phyloP scores from a whole-genome alignment of 2,329 filamentous ascomycete species.

The Xylariaceae sp. region DNA sequence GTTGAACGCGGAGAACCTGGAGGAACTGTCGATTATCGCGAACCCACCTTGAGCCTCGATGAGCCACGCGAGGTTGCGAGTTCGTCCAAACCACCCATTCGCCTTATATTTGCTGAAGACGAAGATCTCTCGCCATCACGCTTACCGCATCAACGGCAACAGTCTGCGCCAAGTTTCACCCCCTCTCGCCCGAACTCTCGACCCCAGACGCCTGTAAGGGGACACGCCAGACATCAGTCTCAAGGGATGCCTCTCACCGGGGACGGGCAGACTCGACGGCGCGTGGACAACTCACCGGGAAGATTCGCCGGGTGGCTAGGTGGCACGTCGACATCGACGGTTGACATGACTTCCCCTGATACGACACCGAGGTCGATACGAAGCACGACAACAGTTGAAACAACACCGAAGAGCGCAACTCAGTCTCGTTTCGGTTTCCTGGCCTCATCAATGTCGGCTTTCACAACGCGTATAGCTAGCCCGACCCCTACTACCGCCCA shows the following conservation, averaged over 20 bases:
- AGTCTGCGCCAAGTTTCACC: conserved; percentile 27
- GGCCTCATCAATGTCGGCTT: conserved; percentile 48
- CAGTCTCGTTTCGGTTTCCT: conserved; percentile 51
- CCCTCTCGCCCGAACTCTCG: conserved; percentile 16
- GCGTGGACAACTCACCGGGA: conserved; percentile 32
- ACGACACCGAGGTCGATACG: conserved; percentile 38
- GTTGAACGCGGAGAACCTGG: conserved; percentile 13
- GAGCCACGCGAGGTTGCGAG: conserved; percentile 24
- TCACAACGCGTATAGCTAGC: conserved; percentile 44
- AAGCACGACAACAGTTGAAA: conserved; percentile 29
- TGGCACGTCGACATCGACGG: conserved; percentile 32
- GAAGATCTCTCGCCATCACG: conserved; percentile 13
- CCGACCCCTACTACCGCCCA: conserved; percentile 31
- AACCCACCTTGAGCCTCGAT: conserved; percentile 30
- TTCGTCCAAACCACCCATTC: conserved; percentile 18
- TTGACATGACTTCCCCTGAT: conserved; percentile 34
- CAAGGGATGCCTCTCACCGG: conserved; percentile 48
- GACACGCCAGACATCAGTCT: conserved; percentile 24
- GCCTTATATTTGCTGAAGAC: conserved; percentile 10
- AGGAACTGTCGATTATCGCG: conserved; percentile 15
- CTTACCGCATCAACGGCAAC: conserved; percentile 34
- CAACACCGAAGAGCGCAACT: conserved; percentile 40
- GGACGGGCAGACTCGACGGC: conserved; percentile 39
- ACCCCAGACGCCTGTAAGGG: conserved; percentile 19
- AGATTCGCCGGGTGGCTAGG: conserved; percentile 39